A percentile compares a stretch with the other conserved stretches of the same genome.
Evolutionary conservation across 169 alveolate genomes (phyloP).

Genomic region (Amoebophrya sp.): DNA sequence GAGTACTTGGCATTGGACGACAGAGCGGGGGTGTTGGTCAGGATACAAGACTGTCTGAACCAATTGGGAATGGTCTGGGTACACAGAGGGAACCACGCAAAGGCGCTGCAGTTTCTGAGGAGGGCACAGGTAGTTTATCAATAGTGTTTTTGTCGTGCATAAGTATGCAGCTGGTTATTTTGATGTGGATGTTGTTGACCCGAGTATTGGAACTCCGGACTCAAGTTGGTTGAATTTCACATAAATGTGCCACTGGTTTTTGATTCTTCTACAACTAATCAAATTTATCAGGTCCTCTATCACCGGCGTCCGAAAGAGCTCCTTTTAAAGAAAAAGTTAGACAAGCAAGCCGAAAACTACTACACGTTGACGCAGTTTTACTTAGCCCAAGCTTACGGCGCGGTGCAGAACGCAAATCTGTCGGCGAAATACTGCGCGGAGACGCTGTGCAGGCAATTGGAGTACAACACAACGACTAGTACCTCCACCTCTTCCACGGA

Average conservation of each 20-base stretch:
- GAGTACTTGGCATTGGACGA: not conserved
- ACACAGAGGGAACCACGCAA: not conserved
- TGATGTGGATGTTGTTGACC: too few relatives aligned
- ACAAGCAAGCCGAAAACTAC: not conserved
- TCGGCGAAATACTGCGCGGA: not conserved
- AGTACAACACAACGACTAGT: not conserved
- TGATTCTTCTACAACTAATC: not conserved
- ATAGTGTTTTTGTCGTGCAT: too few relatives aligned
- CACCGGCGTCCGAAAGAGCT: not conserved
- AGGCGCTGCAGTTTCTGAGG: not conserved
- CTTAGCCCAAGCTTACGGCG: not conserved
- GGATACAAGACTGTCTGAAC: not conserved
- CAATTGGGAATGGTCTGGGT: not conserved
- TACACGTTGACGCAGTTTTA: not conserved
- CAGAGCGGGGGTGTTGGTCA: not conserved
- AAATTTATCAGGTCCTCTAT: not conserved
- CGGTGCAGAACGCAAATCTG: not conserved
- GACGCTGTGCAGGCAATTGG: not conserved
- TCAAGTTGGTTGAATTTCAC: too few relatives aligned
- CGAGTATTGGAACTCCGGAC: too few relatives aligned
- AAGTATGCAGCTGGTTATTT: too few relatives aligned
- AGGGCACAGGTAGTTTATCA: not conserved
- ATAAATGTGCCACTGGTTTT: not conserved
- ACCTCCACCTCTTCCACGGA: not conserved
- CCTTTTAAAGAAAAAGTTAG: not conserved